These are phyloP conservation scores for Neonectria ditissima DNA, from an alignment of 2,329 filamentous ascomycete species.

Conservation along the genomic window DNA sequence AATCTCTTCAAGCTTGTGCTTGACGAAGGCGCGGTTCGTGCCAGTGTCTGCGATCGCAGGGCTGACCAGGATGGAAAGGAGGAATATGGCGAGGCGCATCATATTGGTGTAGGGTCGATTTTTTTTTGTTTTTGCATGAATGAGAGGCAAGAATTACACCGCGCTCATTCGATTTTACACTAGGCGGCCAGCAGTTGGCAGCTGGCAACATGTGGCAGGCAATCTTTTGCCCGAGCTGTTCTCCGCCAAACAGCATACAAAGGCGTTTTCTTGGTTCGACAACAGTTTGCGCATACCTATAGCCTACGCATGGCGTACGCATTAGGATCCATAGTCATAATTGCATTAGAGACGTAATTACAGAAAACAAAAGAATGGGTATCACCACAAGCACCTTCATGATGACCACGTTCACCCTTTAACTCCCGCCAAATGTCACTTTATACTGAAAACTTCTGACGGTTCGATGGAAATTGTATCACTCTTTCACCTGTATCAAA, in stretches of 20 bases:
- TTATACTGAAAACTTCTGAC: too few species aligned
- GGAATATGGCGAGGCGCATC: neutral
- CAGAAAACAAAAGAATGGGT: neutral
- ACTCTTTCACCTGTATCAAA: neutral
- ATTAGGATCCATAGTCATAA: neutral
- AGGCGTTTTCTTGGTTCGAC: constrained; percentile 22
- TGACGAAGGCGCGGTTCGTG: neutral
- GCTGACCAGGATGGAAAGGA: neutral
- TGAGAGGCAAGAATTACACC: neutral
- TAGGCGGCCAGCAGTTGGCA: neutral
- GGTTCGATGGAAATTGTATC: too few species aligned
- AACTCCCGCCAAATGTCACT: too few species aligned
- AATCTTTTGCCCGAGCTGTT: neutral
- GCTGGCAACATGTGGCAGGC: neutral
- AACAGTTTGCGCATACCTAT: neutral
- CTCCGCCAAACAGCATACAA: constrained; percentile 29
- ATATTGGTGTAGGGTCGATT: neutral
- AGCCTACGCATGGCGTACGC: neutral
- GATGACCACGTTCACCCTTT: neutral
- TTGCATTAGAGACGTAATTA: neutral
- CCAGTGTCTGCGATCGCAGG: neutral
- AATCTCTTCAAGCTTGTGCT: neutral
- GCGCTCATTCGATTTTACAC: neutral
- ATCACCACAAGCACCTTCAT: neutral
- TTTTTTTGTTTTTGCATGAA: neutral